Evolutionary conservation across 2,329 filamentous ascomycete species (phyloP), one percentile per base, ranked within the genome.

Genomic region (Tolypocladium paradoxum): DNA sequence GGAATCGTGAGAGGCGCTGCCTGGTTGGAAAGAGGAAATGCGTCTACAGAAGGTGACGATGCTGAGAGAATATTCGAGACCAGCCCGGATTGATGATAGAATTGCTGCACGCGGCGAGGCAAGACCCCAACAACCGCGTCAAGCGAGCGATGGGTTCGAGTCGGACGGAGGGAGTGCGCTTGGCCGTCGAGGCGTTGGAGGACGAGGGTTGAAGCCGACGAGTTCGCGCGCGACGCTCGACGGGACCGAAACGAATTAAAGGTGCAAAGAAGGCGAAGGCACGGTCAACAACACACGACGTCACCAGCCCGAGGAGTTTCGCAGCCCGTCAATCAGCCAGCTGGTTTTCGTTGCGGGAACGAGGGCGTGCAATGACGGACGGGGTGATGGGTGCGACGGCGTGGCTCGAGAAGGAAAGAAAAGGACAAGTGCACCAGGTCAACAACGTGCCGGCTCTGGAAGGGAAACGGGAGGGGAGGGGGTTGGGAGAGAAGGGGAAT

Each of bases 81-180:
- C 75, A 76, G 74, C 74, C 74, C 69, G 64, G 61, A 67, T 68
- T 61, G 57, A 64, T 60, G 60, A 57, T 62, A 63, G 54, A 61
- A 61, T 58, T 65, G 59, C 50, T 34, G 51, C 56, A 61, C 58
- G 57, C 59, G 57, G 57, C 62, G 61, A 62, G 57, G 58, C 56
- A 57, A 59, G 57, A 63, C 63, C 63, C 65, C 69, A 69, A 65
- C 66, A 67, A 70, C 62, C 72, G 72, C 73, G 64, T 75, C 73
- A 70, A 75, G 73, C 71, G 68, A 72, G 70, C 66, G 66, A 61
- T 59, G 59, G 62, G 63, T 60, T 63, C 59, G 61, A 65, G 64
- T 61, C 56, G 58, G 58, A 50, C 20, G 43, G 29, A 46, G 53
- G 58, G 62, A 58, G 62, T 60, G 58, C 59, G 58, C 58, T 57